Base-by-base conservation (phyloP, 441 rosid genomes). In the Erodium trifolium region DNA sequence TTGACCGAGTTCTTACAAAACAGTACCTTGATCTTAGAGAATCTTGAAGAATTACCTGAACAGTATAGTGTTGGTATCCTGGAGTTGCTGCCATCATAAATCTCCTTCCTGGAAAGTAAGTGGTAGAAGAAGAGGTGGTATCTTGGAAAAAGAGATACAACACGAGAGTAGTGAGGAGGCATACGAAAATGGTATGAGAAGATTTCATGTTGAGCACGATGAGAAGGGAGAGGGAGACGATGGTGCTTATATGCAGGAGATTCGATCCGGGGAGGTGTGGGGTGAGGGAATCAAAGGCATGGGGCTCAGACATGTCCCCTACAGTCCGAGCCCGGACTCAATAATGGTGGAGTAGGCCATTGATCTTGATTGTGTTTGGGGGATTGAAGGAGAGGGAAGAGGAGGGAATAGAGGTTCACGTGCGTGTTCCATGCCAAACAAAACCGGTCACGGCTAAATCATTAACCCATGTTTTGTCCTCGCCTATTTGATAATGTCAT, bases 401-500 rank as follows among this genome's bases (percentile, higher is more conserved):
- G 37, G 35, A 53, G 45, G 73, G 17, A 13, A n/a, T 60, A 19
- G 66, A 63, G 39, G 16, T 45, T 67, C 79, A 77, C 79, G 69
- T 73, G 79, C 12, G 60, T 13, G 71, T 72, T 72, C 73, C 74
- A 55, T 70, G 76, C 66, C 69, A 67, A 71, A 68, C 70, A 71
- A 77, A 69, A 69, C 69, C 73, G 34, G 13, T 67, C 53, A 65
- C 57, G 8, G 31, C 31, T 69, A 49, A 39, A 78, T 78, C 68
- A 75, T 78, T 72, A 41, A 67, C 53, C 66, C 39, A 65, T 78
- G 74, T 75, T 78, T 78, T 75, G 78, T 72, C 76, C 53, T 69
- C n/a, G 14, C 13, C 76, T 17, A 63, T 5, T 10, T 35, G 65
- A 45, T 10, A 45, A 45, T 45, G 51, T 45, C 51, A 45, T 45